Evolutionary conservation across 2,329 filamentous ascomycete genomes (phyloP).

Genomic region (Xylaria polymorpha): DNA sequence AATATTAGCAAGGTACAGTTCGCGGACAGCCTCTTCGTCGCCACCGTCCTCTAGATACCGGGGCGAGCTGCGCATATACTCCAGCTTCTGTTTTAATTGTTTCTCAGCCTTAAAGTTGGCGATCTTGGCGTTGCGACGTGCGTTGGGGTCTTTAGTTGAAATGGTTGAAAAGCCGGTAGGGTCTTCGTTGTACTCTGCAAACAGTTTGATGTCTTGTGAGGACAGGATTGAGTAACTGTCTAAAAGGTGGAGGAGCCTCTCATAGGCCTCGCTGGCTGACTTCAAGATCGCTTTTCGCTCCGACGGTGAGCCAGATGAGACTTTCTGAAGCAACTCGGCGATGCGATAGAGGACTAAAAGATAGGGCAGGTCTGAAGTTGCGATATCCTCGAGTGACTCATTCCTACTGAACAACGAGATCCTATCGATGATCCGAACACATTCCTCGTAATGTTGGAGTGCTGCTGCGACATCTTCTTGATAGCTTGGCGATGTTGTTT

Average conservation of each 20-base stretch:
- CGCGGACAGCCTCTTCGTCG: constrained; percentile 86
- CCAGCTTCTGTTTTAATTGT: constrained; percentile 83
- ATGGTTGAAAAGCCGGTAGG: constrained; percentile 79
- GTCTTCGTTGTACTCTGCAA: constrained; percentile 78
- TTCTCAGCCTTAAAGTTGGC: constrained; percentile 87
- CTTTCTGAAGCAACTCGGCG: constrained; percentile 80
- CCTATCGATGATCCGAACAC: constrained; percentile 73
- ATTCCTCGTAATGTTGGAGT: constrained; percentile 78
- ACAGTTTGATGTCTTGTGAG: constrained; percentile 72
- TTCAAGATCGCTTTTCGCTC: constrained; percentile 73
- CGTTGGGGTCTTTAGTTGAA: constrained; percentile 69
- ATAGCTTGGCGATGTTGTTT: constrained; percentile 73
- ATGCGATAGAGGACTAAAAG: constrained; percentile 81
- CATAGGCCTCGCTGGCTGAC: constrained; percentile 76
- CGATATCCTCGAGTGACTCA: constrained; percentile 86
- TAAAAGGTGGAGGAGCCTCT: constrained; percentile 79
- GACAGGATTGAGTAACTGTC: constrained; percentile 82
- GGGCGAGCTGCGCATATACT: constrained; percentile 61
- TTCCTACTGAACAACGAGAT: constrained; percentile 91
- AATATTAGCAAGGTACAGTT: constrained; percentile 81
- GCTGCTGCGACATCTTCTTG: constrained; percentile 74
- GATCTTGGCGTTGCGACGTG: constrained; percentile 85
- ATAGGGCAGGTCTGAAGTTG: constrained; percentile 87
- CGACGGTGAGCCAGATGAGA: constrained; percentile 62
- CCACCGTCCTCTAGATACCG: constrained; percentile 65